Percentiles rank a stretch among this genome's conserved stretches.
Conservation (phyloP, 495 filamentous ascomycete species). For the Terfezia claveryi region DNA sequence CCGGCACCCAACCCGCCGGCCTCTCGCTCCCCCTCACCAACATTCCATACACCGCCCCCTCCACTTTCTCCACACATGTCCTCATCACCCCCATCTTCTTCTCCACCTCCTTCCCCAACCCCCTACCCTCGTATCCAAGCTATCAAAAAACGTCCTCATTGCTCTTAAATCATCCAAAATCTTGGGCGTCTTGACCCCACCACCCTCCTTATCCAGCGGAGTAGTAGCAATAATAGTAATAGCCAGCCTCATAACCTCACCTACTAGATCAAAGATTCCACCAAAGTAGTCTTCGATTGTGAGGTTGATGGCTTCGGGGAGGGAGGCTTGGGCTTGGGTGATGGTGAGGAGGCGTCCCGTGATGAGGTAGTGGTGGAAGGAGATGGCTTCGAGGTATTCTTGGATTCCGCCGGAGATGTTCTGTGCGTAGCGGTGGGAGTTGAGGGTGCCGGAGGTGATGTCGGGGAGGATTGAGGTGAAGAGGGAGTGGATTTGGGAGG, state of each 20-base stretch:
- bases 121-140: conserved; percentile 28
- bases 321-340: conserved; percentile 28
- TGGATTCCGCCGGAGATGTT: conserved; percentile 63
- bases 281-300: conserved; percentile 72
- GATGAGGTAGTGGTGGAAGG: conserved; percentile 69
- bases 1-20: conserved; percentile 82
- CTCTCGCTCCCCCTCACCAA: conserved; percentile 67
- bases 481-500: conserved; percentile 42
- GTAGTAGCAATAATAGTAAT: conserved; percentile 54
- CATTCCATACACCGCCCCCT: conserved; percentile 68
- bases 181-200: conserved; percentile 8
- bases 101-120: conserved; percentile 37
- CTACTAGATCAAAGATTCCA: conserved; percentile 77
- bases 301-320: conserved; percentile 35
- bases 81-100: conserved; percentile 80
- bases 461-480: conserved; percentile 48
- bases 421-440: conserved; percentile 59
- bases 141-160: conserved; percentile 51
- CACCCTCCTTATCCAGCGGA: conserved; percentile 27
- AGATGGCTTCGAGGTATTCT: conserved; percentile 74
- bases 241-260: conserved; percentile 90
- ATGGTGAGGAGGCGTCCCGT: conserved; percentile 50
- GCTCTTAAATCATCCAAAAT: conserved; percentile 15
- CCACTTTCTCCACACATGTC: conserved; percentile 78
- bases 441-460: conserved; percentile 38